phyloP scores from a whole-genome alignment of 257 asterid genomes.

The Fraxinus pennsylvanica region DNA sequence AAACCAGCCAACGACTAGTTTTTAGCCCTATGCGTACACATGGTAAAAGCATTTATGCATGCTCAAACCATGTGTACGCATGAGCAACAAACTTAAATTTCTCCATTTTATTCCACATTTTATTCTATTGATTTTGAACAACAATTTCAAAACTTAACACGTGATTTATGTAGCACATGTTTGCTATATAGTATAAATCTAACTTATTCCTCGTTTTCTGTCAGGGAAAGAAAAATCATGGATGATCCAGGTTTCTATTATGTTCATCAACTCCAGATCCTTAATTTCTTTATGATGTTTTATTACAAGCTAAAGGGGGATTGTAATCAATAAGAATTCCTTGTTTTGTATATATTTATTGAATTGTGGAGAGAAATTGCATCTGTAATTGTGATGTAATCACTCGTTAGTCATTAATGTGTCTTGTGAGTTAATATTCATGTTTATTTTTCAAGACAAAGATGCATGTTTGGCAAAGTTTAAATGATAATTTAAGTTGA shows the following conservation, averaged over 20 bases:
- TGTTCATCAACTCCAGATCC: background rate
- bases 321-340: background rate
- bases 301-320: background rate
- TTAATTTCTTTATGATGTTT: too few relatives aligned
- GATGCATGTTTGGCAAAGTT: too few relatives aligned
- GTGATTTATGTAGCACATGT: background rate
- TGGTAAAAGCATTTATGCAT: too few relatives aligned
- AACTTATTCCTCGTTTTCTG: background rate
- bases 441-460: too few relatives aligned
- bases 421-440: background rate
- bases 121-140: too few relatives aligned
- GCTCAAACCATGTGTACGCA: too few relatives aligned
- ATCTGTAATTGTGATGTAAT: background rate
- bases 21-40: too few relatives aligned
- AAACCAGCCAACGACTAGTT: too few relatives aligned
- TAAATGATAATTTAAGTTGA: too few relatives aligned
- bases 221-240: background rate
- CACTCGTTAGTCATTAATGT: background rate
- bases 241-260: background rate
- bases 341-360: background rate
- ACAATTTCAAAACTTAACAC: background rate
- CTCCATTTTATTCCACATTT: too few relatives aligned
- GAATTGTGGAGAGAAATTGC: background rate
- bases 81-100: too few relatives aligned
- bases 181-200: background rate